These are phyloP conservation scores for Graphilbum ipis-grandicollis DNA, from an alignment of 2,329 filamentous ascomycete species.

Conservation along the genomic window DNA sequence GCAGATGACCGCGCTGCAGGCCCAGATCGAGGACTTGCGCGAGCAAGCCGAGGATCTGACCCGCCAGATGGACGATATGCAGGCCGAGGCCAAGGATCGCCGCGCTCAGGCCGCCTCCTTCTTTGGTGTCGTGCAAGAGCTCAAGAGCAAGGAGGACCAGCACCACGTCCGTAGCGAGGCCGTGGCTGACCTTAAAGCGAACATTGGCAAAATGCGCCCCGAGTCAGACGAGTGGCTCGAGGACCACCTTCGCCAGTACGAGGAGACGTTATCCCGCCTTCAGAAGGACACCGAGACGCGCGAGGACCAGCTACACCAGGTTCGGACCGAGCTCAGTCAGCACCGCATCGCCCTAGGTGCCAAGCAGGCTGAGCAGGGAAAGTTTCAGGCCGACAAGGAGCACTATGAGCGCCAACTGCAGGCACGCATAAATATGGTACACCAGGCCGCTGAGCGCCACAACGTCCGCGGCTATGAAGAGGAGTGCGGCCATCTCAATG, in stretches of 20 bases:
- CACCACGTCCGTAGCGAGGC: conserved; percentile 52
- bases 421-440: conserved; percentile 55
- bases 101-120: conserved; percentile 59
- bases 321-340: conserved; percentile 32
- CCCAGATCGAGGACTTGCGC: conserved; percentile 45
- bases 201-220: conserved; percentile 52
- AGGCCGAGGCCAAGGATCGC: conserved; percentile 31
- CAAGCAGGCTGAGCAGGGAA: conserved; percentile 52
- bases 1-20: conserved; percentile 43
- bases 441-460: conserved; percentile 58
- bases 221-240: conserved; percentile 66
- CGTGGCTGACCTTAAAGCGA: conserved; percentile 50
- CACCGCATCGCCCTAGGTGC: conserved; percentile 28
- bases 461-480: conserved; percentile 56
- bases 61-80: conserved; percentile 42
- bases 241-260: conserved; percentile 57
- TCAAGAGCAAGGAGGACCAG: conserved; percentile 62
- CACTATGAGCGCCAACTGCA: conserved; percentile 69
- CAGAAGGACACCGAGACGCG: conserved; percentile 44
- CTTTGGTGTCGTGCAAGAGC: conserved; percentile 53
- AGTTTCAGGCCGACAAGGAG: conserved; percentile 69
- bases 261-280: conserved; percentile 52
- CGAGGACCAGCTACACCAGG: conserved; percentile 44
- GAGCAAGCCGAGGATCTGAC: conserved; percentile 41
- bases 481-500: conserved; percentile 53